A percentile compares a stretch with the other conserved stretches of the same genome.
phyloP scores from a whole-genome alignment of 345 rosid species.

The Moricandia moricandioides region DNA sequence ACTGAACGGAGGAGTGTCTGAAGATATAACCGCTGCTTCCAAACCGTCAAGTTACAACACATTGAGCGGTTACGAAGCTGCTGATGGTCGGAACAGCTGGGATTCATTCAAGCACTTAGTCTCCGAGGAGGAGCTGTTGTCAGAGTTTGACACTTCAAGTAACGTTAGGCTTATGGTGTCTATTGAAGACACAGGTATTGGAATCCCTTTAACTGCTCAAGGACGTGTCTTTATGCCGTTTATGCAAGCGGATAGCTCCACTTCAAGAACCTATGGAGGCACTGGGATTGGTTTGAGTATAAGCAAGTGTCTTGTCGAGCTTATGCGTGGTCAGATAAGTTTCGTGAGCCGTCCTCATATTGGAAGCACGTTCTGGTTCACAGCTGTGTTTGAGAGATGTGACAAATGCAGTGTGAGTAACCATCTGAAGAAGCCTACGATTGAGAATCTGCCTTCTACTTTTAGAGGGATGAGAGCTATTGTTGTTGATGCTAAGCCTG shows the following conservation, averaged over 20 bases:
- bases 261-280: slow-evolving; percentile 87
- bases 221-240: slow-evolving; percentile 91
- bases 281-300: slow-evolving; percentile 98
- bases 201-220: slow-evolving; percentile 83
- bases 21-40: slow-evolving; percentile 39
- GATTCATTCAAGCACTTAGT: slow-evolving; percentile 70
- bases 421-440: slow-evolving; percentile 48
- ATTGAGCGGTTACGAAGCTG: slow-evolving; percentile 87
- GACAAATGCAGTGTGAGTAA: slow-evolving; percentile 33
- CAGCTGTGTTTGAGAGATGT: slow-evolving; percentile 58
- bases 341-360: slow-evolving; percentile 75
- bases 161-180: slow-evolving; percentile 63
- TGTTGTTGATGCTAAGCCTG: slow-evolving; percentile 80
- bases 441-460: slow-evolving; percentile 65
- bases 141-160: slow-evolving; percentile 39
- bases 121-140: slow-evolving; percentile 41
- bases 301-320: slow-evolving; percentile 87
- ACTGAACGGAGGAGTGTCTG: slow-evolving; percentile 53
- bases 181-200: slow-evolving; percentile 96
- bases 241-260: slow-evolving; percentile 98
- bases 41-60: slow-evolving; percentile 51
- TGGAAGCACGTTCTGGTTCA: slow-evolving; percentile 90
- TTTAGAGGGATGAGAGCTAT: slow-evolving; percentile 79
- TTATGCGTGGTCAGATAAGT: slow-evolving; percentile 86
- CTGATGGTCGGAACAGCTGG: slow-evolving; percentile 85